Evolutionary conservation across 805 yeast species (phyloP), one percentile per base, ranked within the genome.

Genomic region (Candida khao-thaluensis): DNA sequence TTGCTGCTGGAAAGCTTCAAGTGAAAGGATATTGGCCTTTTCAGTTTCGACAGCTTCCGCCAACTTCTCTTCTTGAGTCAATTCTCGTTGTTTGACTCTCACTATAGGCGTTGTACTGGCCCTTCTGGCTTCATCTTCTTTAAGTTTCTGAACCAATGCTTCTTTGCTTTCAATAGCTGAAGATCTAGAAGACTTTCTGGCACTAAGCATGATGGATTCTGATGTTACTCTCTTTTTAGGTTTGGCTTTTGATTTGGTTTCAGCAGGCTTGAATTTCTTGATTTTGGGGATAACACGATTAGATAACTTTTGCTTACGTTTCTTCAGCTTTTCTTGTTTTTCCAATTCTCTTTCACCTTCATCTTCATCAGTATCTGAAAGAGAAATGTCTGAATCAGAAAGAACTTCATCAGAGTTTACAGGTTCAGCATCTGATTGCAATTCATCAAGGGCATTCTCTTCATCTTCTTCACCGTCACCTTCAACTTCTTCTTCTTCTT

Each of bases 11-110:
- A 85, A 93, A 51, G 76, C 71, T 45, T 84, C 79, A 48, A 93
- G 66, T 2, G 96, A 84, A 18, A 77, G 67, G 2, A 79, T 65
- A 58, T 93, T 93, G 30, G 76, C 73, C 54, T 75, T 72, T 60
- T 93, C 99, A 0, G 97, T 93, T 50, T 82, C 84, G 32, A 81
- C 67, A 1, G 99, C 98, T 57, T 88, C 93, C n/a, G 74, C 82
- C 31, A 85, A 60, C 28, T 82, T 66, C 53, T 85, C 87, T 42
- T 78, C 88, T 50, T 84, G 84, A 0, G 93, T 83, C 53, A 79
- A 64, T 64, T 79, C 79, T 12, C 59, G 59, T 35, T 69, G 64
- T 42, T 71, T 61, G 7, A 60, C 56, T 20, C 67, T 57, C 1
- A 62, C 58, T 4, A 71, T 65, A 34, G 73, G 79, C 32, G 71